phyloP scores from a whole-genome alignment of 257 asterid species.

The Ocimum tenuiflorum region DNA sequence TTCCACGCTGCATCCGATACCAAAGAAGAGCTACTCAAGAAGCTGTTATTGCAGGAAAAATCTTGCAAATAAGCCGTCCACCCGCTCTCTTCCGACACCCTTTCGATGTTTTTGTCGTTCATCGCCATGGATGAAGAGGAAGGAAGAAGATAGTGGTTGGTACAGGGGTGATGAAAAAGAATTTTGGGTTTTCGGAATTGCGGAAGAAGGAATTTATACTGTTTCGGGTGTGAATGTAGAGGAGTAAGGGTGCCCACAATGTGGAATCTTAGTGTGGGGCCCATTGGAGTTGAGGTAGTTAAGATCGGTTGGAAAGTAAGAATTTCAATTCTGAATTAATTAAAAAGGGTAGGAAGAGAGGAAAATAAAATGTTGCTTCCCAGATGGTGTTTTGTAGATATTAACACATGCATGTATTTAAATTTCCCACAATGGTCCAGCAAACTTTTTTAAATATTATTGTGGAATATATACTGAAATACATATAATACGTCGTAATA shows the following conservation, averaged over 20 bases:
- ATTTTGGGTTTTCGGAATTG: too few relatives aligned
- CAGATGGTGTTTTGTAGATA: too few relatives aligned
- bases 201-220: constrained; percentile 25
- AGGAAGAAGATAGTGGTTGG: background rate
- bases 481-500: too few relatives aligned
- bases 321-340: background rate
- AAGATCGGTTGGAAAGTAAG: constrained; percentile 25
- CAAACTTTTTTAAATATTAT: too few relatives aligned
- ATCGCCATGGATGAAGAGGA: constrained; percentile 26
- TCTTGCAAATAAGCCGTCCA: constrained; percentile 40
- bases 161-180: too few relatives aligned
- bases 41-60: constrained; percentile 18
- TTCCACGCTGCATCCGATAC: constrained; percentile 52
- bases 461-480: too few relatives aligned
- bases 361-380: too few relatives aligned
- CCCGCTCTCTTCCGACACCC: constrained; percentile 32
- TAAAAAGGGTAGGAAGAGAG: too few relatives aligned
- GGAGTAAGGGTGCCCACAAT: constrained; percentile 40
- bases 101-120: constrained; percentile 3
- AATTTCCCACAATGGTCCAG: too few relatives aligned
- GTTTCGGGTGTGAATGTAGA: constrained; percentile 16
- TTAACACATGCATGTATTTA: too few relatives aligned
- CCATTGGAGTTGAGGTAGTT: constrained; percentile 31
- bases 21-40: constrained; percentile 31
- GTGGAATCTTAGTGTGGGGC: constrained; percentile 30